Evolutionary conservation across 2,329 filamentous ascomycete genomes (phyloP), one percentile per base, ranked within the genome.

Genomic region (Arthrobotrys entomopaga): DNA sequence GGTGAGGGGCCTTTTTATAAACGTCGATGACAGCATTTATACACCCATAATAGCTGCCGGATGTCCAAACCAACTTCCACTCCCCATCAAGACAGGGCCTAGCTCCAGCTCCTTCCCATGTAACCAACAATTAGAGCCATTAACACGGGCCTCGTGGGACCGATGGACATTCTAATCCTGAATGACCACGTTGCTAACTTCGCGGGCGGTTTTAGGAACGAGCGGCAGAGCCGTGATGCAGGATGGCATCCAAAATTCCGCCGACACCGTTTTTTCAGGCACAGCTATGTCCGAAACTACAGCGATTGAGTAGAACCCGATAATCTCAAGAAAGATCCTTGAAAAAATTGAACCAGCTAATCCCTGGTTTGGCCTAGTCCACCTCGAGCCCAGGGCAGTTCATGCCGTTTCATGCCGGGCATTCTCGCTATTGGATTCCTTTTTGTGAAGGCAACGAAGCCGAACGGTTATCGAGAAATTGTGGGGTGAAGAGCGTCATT

Each of bases 1-100:
- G 53, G 42, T 34, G 66, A 48, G 46, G 20, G 69, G 49, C 58
- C 48, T 40, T 73, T 73, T 65, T 73, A 73, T 73, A 73, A 5
- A 34, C 29, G 40, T 38, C 57, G 19, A 34, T 24, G 26, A 13
- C n/a, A 26, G 29, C 42, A 46, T 40, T 20, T 13, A 29, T 48
- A 19, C 7, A 11, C 46, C 29, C 40, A 29, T 26, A 53, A n/a
- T n/a, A n/a, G n/a, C n/a, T n/a, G n/a, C 40, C 20, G 16, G 22
- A 19, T 13, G 34, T 10, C 6, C 40, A 54, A 49, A 50, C 19
- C 29, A 2, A 34, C 29, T 34, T 5, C 29, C 20, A 22, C 43
- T 46, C 52, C 29, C 38, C 40, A 22, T 65, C 60, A 49, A 34
- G 24, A 65, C 59, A 65, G 19, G 53, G 26, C 48, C 48, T 48